A percentile compares a stretch with the other conserved stretches of the same genome.
These are phyloP conservation scores for Macadamia tetraphylla DNA, from an alignment of 164 flowering plant genomes.

Conservation along the genomic window DNA sequence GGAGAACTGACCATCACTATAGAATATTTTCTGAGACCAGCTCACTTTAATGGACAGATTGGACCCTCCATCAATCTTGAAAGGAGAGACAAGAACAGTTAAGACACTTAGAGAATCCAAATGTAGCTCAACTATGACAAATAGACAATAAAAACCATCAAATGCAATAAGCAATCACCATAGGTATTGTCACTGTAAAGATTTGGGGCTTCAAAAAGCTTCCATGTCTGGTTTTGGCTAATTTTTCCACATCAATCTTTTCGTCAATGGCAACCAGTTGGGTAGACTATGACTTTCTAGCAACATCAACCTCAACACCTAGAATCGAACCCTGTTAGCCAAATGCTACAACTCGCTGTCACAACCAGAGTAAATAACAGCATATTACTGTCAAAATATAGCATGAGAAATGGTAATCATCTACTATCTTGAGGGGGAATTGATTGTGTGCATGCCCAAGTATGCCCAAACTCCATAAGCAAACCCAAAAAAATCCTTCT, in stretches of 20 bases:
- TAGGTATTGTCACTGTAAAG: slow-evolving; percentile 62
- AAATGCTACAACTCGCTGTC: slow-evolving; percentile 12
- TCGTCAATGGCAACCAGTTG: slow-evolving; percentile 38
- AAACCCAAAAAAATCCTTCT: slow-evolving; percentile 8
- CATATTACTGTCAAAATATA: background rate
- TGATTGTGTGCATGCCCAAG: slow-evolving; percentile 15
- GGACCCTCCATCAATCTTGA: slow-evolving; percentile 88
- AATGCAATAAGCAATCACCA: slow-evolving; percentile 31
- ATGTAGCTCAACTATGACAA: background rate
- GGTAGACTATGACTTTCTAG: slow-evolving; percentile 48
- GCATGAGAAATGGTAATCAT: background rate
- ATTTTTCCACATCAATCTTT: slow-evolving; percentile 41
- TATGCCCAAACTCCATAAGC: slow-evolving; percentile 34
- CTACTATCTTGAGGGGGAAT: slow-evolving; percentile 22
- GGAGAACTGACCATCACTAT: slow-evolving; percentile 43
- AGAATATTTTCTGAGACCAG: slow-evolving; percentile 76
- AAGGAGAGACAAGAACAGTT: slow-evolving; percentile 4
- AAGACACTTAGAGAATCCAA: background rate
- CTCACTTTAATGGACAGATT: slow-evolving; percentile 53
- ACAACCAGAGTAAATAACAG: background rate
- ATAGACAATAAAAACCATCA: slow-evolving; percentile 4
- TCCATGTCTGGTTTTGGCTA: slow-evolving; percentile 36
- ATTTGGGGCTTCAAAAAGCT: slow-evolving; percentile 57
- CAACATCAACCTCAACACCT: slow-evolving; percentile 76
- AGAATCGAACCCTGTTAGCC: slow-evolving; percentile 99